These are phyloP conservation scores for Fusarium floridanum DNA, from an alignment of 2,329 filamentous ascomycete genomes.

Conservation along the genomic window DNA sequence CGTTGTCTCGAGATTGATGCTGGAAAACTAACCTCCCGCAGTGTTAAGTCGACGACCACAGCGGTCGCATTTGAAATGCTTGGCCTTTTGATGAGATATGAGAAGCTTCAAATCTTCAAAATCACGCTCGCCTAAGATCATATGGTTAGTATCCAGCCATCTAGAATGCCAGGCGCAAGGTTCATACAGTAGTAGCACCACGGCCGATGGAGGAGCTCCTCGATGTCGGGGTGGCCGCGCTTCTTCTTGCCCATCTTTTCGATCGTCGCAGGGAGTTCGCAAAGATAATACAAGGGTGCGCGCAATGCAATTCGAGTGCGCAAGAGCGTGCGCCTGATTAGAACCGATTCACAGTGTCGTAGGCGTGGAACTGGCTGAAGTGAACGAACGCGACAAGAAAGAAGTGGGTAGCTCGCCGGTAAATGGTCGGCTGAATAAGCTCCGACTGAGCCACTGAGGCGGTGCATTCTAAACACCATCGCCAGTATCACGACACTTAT, in stretches of 20 bases:
- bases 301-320: conserved; percentile 26
- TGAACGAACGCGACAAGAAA: conserved; percentile 43
- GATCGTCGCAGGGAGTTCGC: background rate
- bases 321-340: conserved; percentile 33
- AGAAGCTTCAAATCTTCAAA: conserved; percentile 98
- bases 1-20: background rate
- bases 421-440: conserved; percentile 41
- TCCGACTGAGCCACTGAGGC: background rate
- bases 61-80: conserved; percentile 97
- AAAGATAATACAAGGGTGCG: background rate
- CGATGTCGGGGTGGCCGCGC: conserved; percentile 85
- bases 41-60: conserved; percentile 92
- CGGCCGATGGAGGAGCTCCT: conserved; percentile 87
- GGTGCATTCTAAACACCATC: background rate
- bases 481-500: background rate
- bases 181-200: conserved; percentile 96
- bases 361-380: conserved; percentile 38
- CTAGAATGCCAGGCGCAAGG: conserved; percentile 19
- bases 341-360: conserved; percentile 34
- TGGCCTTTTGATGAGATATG: conserved; percentile 98
- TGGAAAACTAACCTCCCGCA: conserved; percentile 78
- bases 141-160: conserved; percentile 42
- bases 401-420: conserved; percentile 46
- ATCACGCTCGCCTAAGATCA: conserved; percentile 80
- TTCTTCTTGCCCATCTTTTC: conserved; percentile 86